These are phyloP conservation scores for Metschnikowia hibisci DNA, from an alignment of 805 yeast species.

Conservation along the genomic window DNA sequence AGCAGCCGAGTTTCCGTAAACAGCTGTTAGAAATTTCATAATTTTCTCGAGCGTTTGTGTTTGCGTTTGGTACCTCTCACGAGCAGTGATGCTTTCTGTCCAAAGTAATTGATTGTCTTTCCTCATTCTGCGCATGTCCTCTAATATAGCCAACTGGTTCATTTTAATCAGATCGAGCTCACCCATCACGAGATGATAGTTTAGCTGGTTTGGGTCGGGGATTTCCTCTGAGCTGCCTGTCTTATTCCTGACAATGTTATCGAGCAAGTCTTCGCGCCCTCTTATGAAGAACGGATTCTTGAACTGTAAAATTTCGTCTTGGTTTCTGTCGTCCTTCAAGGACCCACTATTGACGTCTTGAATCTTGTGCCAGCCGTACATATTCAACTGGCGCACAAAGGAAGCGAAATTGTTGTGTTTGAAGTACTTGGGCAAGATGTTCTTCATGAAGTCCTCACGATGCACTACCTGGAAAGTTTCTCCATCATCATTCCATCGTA, in stretches of 20 bases:
- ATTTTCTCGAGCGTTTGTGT: constrained; percentile 86
- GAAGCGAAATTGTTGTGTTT: constrained; percentile 94
- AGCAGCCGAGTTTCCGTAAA: constrained; percentile 58
- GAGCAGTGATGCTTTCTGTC: constrained; percentile 79
- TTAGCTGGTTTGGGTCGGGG: constrained; percentile 30
- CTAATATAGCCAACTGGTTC: constrained; percentile 77
- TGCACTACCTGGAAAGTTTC: constrained; percentile 78
- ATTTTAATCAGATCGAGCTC: constrained; percentile 75
- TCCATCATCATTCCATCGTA: constrained; percentile 85
- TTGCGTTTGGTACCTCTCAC: constrained; percentile 84
- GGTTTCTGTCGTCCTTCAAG: constrained; percentile 40
- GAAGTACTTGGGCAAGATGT: constrained; percentile 84
- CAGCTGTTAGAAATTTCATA: constrained; percentile 77
- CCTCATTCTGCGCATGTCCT: constrained; percentile 77
- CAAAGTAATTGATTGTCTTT: constrained; percentile 87
- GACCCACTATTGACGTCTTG: constrained; percentile 86
- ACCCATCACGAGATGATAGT: constrained; percentile 50
- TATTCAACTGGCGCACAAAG: constrained; percentile 91
- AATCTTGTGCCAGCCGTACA: constrained; percentile 99
- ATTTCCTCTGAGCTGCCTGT: constrained; percentile 26
- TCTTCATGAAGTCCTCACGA: constrained; percentile 79
- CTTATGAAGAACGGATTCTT: constrained; percentile 73
- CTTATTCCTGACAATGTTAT: constrained; percentile 77
- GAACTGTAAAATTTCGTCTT: constrained; percentile 87
- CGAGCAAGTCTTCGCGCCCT: constrained; percentile 80